Evolutionary conservation across 768 basidiomycete species (phyloP).

Genomic region (Boletus sensibilis): DNA sequence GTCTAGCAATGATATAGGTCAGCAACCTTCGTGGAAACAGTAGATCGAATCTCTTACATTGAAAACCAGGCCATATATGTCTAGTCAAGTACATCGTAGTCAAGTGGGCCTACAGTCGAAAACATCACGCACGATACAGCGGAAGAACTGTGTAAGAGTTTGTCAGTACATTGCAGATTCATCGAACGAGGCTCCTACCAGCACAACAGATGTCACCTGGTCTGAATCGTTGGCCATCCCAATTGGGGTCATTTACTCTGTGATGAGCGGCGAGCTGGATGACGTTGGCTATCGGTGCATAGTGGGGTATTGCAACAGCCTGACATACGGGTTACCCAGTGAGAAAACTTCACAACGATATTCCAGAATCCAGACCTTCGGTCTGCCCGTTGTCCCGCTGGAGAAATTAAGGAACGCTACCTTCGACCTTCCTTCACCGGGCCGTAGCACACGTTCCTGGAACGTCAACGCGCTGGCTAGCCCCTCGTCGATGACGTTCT

Average conservation of each 20-base stretch:
- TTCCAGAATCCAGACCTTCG: conserved; percentile 49
- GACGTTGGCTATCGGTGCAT: conserved; percentile 58
- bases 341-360: background rate
- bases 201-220: conserved; percentile 61
- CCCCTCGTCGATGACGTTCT: conserved; percentile 50
- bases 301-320: conserved; percentile 64
- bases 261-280: conserved; percentile 57
- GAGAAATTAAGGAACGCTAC: conserved; percentile 72
- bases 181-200: conserved; percentile 39
- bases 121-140: conserved; percentile 52
- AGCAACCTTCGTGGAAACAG: background rate
- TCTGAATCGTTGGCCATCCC: conserved; percentile 51
- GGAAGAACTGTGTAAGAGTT: conserved; percentile 47
- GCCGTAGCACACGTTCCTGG: conserved; percentile 48
- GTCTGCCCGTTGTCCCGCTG: conserved; percentile 73
- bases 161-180: background rate
- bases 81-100: conserved; percentile 29
- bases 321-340: conserved; percentile 14
- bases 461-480: conserved; percentile 39
- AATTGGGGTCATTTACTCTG: conserved; percentile 43
- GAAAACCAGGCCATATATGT: conserved; percentile 67
- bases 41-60: conserved; percentile 38
- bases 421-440: conserved; percentile 67
- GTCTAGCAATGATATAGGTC: conserved; percentile 42
- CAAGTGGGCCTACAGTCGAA: background rate